Conservation (phyloP, 1,284 basidiomycete genomes). For the Neonothopanus nambi region DNA sequence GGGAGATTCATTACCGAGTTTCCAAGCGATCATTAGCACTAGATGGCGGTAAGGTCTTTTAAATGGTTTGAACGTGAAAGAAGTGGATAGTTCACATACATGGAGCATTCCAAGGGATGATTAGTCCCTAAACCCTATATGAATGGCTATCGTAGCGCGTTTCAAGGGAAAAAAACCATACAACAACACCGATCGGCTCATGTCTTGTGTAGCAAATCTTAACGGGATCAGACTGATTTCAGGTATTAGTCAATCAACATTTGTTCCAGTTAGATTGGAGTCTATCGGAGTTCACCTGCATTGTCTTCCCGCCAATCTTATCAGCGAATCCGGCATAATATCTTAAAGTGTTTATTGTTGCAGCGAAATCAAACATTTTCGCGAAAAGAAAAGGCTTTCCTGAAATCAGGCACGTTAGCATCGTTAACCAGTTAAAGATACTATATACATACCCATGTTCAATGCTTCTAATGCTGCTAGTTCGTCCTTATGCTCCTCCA, state of each 20-base stretch:
- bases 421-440: neutral
- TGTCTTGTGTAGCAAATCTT: slow-evolving; percentile 80
- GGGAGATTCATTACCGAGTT: slow-evolving; percentile 62
- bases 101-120: slow-evolving; percentile 62
- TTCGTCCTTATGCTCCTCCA: slow-evolving; percentile 70
- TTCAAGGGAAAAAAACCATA: slow-evolving; percentile 14
- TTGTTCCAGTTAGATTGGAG: too few species aligned
- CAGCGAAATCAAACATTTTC: too few species aligned
- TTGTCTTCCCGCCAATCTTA: slow-evolving; percentile 66
- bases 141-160: neutral
- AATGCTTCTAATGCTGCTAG: slow-evolving; percentile 73
- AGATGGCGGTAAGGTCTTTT: too few species aligned
- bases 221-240: neutral
- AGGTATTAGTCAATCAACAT: too few species aligned
- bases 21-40: slow-evolving; percentile 66
- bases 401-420: neutral
- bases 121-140: neutral
- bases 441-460: slow-evolving; percentile 53
- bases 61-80: too few species aligned
- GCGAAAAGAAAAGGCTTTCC: neutral
- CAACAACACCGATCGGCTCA: slow-evolving; percentile 87
- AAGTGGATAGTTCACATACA: slow-evolving; percentile 33
- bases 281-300: slow-evolving; percentile 53
- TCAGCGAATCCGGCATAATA: slow-evolving; percentile 55
- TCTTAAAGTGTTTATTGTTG: slow-evolving; percentile 30